Evolutionary conservation across 768 basidiomycete species (phyloP).

Genomic region (Kwoniella sp.): DNA sequence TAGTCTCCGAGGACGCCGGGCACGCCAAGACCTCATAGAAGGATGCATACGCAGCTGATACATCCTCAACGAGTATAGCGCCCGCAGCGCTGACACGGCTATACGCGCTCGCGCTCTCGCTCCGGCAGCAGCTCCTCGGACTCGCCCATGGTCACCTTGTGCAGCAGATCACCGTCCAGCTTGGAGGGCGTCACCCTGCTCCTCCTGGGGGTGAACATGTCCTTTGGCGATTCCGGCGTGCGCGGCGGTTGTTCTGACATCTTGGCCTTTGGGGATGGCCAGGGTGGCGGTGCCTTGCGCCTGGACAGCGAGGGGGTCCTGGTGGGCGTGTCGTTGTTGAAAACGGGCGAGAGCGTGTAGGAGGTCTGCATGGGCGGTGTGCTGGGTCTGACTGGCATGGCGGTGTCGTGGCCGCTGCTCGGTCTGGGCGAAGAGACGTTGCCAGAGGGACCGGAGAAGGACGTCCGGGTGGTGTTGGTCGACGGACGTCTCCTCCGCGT

Average conservation of each 20-base stretch:
- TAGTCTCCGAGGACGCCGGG: not conserved
- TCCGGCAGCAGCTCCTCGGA: too few species aligned
- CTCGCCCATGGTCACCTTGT: slow-evolving; percentile 8
- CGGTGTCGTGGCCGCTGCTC: not conserved
- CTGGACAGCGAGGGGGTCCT: slow-evolving; percentile 8
- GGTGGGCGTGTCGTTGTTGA: not conserved
- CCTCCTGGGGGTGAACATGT: slow-evolving; percentile 13
- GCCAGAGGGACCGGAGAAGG: not conserved
- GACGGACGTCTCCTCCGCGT: slow-evolving; percentile 6
- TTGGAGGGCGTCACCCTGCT: slow-evolving; percentile 1
- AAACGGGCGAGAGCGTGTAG: not conserved
- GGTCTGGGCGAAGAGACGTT: slow-evolving; percentile 6
- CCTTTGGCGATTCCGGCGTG: slow-evolving; percentile 2
- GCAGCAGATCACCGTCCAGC: slow-evolving; percentile 7
- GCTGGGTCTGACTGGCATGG: not conserved
- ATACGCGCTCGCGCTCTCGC: not conserved
- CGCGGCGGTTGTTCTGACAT: not conserved
- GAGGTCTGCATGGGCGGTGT: not conserved
- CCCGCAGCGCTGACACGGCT: too few species aligned
- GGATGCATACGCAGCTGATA: slow-evolving; percentile 5
- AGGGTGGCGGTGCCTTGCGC: slow-evolving; percentile 11
- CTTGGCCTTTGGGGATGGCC: slow-evolving; percentile 9
- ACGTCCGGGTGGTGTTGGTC: not conserved
- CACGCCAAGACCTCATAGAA: not conserved
- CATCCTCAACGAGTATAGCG: not conserved